Base-by-base conservation (phyloP, 371 early-diverging fungal species). In the Paraphysoderma sedebokerense region DNA sequence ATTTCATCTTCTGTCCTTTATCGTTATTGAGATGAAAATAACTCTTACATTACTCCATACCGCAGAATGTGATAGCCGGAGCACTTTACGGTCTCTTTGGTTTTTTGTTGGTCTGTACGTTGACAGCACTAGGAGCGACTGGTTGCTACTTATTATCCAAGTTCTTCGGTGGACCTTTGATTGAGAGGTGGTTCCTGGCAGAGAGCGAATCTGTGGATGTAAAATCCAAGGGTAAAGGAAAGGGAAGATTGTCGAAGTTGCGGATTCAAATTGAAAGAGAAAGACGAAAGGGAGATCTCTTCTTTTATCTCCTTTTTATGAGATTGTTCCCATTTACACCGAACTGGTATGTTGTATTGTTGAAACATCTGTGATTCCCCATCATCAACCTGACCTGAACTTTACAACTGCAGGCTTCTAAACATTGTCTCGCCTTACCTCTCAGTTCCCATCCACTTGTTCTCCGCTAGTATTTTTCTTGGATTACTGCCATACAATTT, bases 401-500 rank as follows among this genome's bases (percentile, higher is more conserved):
- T n/a, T n/a, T n/a, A n/a, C n/a, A n/a, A n/a, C n/a, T n/a, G n/a
- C n/a, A n/a, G n/a, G n/a, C n/a, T n/a, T n/a, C n/a, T n/a, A n/a
- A n/a, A n/a, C n/a, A n/a, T n/a, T n/a, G n/a, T n/a, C n/a, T n/a
- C n/a, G n/a, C n/a, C n/a, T n/a, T n/a, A n/a, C n/a, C n/a, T n/a
- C n/a, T n/a, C n/a, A n/a, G n/a, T n/a, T 4, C 22, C 57, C 33
- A 30, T 26, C 2, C 42, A 49, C 7, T 5, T 11, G 13, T 62
- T 62, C 36, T 54, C 48, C 35, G 5, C 50, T 1, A 45, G 54
- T 19, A 48, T 51, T 2, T 30, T 52, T 24, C 29, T 59, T 28
- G 60, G 60, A 39, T 40, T 59, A 26, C 48, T 48, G 46, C 62
- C 62, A 7, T 62, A 51, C 50, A 50, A 51, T 46, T 52, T 51